Evolutionary conservation across 768 basidiomycete genomes (phyloP).

Genomic region (Mrakia gelida): DNA sequence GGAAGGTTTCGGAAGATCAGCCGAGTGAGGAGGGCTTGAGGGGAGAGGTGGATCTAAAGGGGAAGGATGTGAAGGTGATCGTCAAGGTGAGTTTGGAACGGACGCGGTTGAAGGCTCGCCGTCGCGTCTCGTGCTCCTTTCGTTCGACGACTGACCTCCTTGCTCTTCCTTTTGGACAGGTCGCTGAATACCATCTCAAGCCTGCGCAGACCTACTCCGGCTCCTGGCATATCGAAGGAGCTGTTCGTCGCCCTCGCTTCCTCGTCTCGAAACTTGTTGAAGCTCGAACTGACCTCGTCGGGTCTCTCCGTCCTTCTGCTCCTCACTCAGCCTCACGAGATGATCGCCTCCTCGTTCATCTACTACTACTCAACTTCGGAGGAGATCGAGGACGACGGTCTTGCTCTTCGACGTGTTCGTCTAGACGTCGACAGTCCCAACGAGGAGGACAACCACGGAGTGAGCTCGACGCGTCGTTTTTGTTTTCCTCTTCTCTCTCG

Average conservation of each 20-base stretch:
- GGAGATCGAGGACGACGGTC: conserved; percentile 20
- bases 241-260: conserved; percentile 5
- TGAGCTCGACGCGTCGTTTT: no score
- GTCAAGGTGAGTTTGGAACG: conserved; percentile 22
- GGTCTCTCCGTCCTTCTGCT: no score
- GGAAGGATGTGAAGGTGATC: conserved; percentile 29
- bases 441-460: conserved; percentile 4
- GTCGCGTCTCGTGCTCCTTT: background rate
- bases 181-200: conserved; percentile 27
- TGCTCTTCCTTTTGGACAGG: background rate
- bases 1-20: conserved; percentile 3
- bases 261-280: background rate
- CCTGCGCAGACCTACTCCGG: conserved; percentile 27
- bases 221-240: conserved; percentile 29
- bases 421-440: conserved; percentile 21
- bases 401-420: conserved; percentile 18
- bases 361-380: conserved; percentile 25
- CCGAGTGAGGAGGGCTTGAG: background rate
- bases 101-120: no score
- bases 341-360: conserved; percentile 29
- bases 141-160: background rate
- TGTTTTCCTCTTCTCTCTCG: no score
- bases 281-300: background rate
- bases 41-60: background rate
- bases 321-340: conserved; percentile 23